These are phyloP conservation scores for Candida succiphila DNA, from an alignment of 805 yeast species.

Conservation along the genomic window DNA sequence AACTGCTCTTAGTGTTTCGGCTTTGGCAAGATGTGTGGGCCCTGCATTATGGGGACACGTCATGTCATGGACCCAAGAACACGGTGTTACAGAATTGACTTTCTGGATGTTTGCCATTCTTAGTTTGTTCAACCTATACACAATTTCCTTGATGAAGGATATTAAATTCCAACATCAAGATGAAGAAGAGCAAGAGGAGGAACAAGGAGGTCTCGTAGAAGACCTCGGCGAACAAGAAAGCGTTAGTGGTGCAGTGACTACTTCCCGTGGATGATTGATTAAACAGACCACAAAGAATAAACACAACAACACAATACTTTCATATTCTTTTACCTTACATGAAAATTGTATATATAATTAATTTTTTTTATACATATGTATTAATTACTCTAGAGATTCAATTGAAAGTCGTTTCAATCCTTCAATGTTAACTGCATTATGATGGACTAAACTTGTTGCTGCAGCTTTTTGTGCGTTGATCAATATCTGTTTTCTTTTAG, in stretches of 20 bases:
- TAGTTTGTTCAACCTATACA: neutral
- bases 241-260: no score
- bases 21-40: slow-evolving; percentile 47
- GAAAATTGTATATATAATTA: neutral
- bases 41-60: slow-evolving; percentile 46
- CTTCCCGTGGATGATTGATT: neutral
- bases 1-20: slow-evolving; percentile 39
- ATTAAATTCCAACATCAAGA: neutral
- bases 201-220: neutral
- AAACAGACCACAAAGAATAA: neutral
- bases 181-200: neutral
- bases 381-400: no score
- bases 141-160: neutral
- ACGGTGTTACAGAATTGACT: slow-evolving; percentile 5
- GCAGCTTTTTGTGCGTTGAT: slow-evolving; percentile 18
- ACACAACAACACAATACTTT: neutral
- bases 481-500: slow-evolving; percentile 12
- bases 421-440: slow-evolving; percentile 14
- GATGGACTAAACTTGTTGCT: slow-evolving; percentile 11
- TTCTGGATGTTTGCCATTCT: slow-evolving; percentile 6
- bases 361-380: neutral
- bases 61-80: slow-evolving; percentile 5
- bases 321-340: no score
- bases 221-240: neutral
- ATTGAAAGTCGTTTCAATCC: slow-evolving; percentile 5